These are phyloP conservation scores for Pluteus cervinus DNA, from an alignment of 768 basidiomycete species.

Conservation along the genomic window DNA sequence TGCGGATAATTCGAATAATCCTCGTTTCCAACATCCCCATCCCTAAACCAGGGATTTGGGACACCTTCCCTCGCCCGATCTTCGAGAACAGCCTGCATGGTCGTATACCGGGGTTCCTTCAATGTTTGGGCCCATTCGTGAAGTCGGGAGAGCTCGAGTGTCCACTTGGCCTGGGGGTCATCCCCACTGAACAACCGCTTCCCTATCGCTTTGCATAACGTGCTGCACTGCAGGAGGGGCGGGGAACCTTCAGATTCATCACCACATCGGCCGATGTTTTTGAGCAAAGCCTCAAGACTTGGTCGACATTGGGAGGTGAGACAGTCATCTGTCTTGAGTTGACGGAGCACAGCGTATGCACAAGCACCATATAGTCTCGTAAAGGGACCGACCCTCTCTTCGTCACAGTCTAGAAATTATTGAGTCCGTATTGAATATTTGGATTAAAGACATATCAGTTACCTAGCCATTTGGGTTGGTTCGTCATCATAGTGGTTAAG, in stretches of 20 bases:
- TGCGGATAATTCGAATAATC: slow-evolving; percentile 18
- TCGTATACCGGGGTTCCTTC: too few relatives aligned
- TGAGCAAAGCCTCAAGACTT: slow-evolving; percentile 26
- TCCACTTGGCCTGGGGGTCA: slow-evolving; percentile 20
- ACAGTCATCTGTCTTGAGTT: slow-evolving; percentile 20
- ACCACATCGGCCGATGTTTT: slow-evolving; percentile 19
- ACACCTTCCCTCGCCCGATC: slow-evolving; percentile 7
- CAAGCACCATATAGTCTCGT: slow-evolving; percentile 28
- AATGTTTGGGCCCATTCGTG: slow-evolving; percentile 23
- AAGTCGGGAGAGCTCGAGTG: slow-evolving; percentile 21
- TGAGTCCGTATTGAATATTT: too few relatives aligned
- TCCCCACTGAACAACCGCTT: slow-evolving; percentile 21
- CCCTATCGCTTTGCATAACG: slow-evolving; percentile 29
- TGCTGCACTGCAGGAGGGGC: slow-evolving; percentile 18
- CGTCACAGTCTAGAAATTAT: slow-evolving; percentile 28
- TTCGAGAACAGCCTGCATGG: too few relatives aligned
- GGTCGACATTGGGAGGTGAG: slow-evolving; percentile 25
- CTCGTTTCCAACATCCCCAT: slow-evolving; percentile 18
- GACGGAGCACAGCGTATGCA: slow-evolving; percentile 25
- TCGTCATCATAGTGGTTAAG: slow-evolving; percentile 24
- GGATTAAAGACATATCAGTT: too few relatives aligned
- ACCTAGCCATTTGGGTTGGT: too few relatives aligned
- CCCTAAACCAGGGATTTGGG: slow-evolving; percentile 22
- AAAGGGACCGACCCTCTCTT: slow-evolving; percentile 21
- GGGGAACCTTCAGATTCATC: slow-evolving; percentile 15